Evolutionary conservation across 139 green algal species (phyloP), one percentile per base, ranked within the genome.

Genomic region (Chlorella sp.): DNA sequence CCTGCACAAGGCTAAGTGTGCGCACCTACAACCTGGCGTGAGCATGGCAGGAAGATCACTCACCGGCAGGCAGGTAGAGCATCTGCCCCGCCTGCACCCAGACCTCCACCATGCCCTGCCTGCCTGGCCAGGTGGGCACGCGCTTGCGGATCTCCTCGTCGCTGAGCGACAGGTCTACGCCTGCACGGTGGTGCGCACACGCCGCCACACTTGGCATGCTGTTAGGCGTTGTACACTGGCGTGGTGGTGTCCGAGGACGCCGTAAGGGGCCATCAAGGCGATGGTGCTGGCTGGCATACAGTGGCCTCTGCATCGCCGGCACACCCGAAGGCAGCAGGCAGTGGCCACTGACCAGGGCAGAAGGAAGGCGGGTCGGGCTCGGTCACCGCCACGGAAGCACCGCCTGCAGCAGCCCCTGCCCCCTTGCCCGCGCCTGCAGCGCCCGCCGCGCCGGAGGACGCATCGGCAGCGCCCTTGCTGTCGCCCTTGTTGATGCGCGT

Each of bases 51-150:
- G 10, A 55, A 17, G 10, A 24, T 55, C 65, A 34, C 70, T 70
- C 49, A 78, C 80, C 85, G 66, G 86, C 84, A 10, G 91, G 91
- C 71, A 96, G 71, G 78, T 91, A 95, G 68, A 96, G 82, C 83
- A 88, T 88, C 67, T 91, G 27, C 0, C 91, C 91, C 33, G 88
- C 86, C 27, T 66, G 24, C 67, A 96, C 75, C 67, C 79, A 10
- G 2, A 80, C 81, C 64, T 85, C 82, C 49, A 87, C 6, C 17
- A 84, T 86, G 33, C 82, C 78, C 2, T 32, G 70, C 17, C 74
- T 50, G 6, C 86, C 87, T 20, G 91, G 91, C 73, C 94, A 96
- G 5, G 59, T 42, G 0, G 88, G 88, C 55, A 88, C 91, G 5
- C 31, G 22, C 0, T 22, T 42, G 5, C 60, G 26, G 34, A 93